Conservation (phyloP, 2,329 filamentous ascomycete species). For the Alternaria gansuensis region DNA sequence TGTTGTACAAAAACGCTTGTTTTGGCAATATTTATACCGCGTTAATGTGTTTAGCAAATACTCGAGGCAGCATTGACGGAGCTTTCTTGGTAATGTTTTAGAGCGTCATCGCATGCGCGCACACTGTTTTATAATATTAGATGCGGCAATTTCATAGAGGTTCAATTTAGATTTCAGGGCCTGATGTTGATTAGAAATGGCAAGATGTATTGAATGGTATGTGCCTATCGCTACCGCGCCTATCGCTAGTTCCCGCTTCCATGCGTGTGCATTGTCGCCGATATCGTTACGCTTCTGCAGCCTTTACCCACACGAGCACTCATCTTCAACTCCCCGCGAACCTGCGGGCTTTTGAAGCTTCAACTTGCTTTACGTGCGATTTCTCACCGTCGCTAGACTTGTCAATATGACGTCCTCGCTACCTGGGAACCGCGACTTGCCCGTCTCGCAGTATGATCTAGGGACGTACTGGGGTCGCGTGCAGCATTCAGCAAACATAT, state of each 20-base stretch:
- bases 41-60: constrained; percentile 14
- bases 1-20: constrained; percentile 13
- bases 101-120: constrained; percentile 14
- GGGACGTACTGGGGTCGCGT: constrained; percentile 95
- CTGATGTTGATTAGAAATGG: not conserved
- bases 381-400: not conserved
- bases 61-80: constrained; percentile 4
- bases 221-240: constrained; percentile 18
- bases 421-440: constrained; percentile 78
- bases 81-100: constrained; percentile 8
- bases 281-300: constrained; percentile 25
- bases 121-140: constrained; percentile 1
- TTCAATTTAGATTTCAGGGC: not conserved
- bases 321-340: not conserved
- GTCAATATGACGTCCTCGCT: constrained; percentile 67
- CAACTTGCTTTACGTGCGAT: constrained; percentile 11
- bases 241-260: constrained; percentile 25
- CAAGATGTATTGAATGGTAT: not conserved
- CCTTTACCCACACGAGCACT: constrained; percentile 22
- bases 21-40: constrained; percentile 5
- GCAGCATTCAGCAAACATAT: constrained; percentile 84
- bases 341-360: constrained; percentile 11
- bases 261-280: constrained; percentile 19
- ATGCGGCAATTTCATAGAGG: not conserved
- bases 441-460: constrained; percentile 90